A percentile compares a stretch with the other conserved stretches of the same genome.
Evolutionary conservation across 176 grass and related monocot species (phyloP).

Genomic region (Oryza rufipogon): DNA sequence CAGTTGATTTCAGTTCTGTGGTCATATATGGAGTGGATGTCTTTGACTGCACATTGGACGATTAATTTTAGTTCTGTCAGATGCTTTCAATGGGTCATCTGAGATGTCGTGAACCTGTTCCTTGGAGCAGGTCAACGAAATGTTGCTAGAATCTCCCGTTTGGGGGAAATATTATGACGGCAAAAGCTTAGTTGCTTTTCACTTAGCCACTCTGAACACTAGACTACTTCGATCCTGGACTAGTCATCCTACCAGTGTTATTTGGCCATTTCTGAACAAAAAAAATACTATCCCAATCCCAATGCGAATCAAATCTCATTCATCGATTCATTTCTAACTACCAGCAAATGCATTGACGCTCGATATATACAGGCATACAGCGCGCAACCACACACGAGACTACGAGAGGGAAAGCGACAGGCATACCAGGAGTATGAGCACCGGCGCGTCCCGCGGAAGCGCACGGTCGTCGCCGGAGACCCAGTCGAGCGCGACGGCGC

Average conservation of each 20-base stretch:
- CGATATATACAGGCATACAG: background rate
- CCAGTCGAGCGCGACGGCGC: slow-evolving; percentile 87
- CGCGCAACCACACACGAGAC: background rate
- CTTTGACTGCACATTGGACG: background rate
- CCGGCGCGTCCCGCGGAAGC: slow-evolving; percentile 62
- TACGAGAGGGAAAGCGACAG: background rate
- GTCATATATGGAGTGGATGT: background rate
- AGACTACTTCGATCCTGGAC: background rate
- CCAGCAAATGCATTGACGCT: background rate
- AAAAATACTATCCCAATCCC: background rate
- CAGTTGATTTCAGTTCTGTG: background rate
- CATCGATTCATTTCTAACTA: background rate
- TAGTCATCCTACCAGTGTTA: background rate
- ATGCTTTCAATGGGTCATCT: background rate
- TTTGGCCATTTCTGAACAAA: background rate
- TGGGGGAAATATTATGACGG: background rate
- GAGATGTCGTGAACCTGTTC: background rate
- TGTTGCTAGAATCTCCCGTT: background rate
- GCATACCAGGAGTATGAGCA: slow-evolving; percentile 84
- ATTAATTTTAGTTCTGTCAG: background rate
- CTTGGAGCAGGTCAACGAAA: background rate
- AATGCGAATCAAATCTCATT: background rate
- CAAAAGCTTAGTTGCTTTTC: slow-evolving; percentile 12
- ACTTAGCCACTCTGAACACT: background rate
- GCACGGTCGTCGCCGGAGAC: slow-evolving; percentile 67